Evolutionary conservation across 192 early-diverging fungal species (phyloP).

Genomic region (Coemansia sp.): DNA sequence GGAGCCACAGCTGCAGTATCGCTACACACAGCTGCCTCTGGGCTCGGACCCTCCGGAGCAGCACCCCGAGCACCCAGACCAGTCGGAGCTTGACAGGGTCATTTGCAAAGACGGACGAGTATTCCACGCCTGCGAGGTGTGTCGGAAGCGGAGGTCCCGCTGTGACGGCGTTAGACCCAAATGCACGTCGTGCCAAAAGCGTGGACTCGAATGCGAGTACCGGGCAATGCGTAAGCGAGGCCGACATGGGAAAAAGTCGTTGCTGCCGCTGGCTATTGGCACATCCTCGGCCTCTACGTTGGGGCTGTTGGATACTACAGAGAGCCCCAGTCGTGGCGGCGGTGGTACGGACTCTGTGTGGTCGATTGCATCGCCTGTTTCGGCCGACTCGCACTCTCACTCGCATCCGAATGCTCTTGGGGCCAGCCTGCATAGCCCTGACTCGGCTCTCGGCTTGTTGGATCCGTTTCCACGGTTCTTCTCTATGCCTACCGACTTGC

Average conservation of each 20-base stretch:
- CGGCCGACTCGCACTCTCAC: neutral
- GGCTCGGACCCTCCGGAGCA: neutral
- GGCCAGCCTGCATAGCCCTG: neutral
- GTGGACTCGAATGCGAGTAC: conserved; percentile 49
- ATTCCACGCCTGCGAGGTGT: conserved; percentile 52
- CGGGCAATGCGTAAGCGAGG: conserved; percentile 53
- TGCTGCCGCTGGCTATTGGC: neutral
- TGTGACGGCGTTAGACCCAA: conserved; percentile 40
- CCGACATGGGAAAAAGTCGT: conserved; percentile 34
- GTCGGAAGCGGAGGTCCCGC: conserved; percentile 41
- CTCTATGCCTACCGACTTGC: conserved; percentile 14
- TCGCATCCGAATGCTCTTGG: neutral
- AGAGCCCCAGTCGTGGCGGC: neutral
- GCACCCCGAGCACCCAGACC: neutral
- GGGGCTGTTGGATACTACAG: neutral
- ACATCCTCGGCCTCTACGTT: neutral
- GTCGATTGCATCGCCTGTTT: conserved; percentile 20
- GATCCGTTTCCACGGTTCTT: conserved; percentile 35
- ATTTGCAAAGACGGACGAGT: conserved; percentile 53
- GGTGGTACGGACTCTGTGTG: conserved; percentile 10
- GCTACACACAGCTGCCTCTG: neutral
- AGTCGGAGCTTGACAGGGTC: conserved; percentile 16
- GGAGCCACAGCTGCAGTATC: neutral
- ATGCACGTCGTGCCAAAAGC: conserved; percentile 42
- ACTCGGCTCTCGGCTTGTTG: conserved; percentile 20